Evolutionary conservation across 768 basidiomycete species (phyloP), one percentile per base, ranked within the genome.

Genomic region (Tylopilus rubrobrunneus): DNA sequence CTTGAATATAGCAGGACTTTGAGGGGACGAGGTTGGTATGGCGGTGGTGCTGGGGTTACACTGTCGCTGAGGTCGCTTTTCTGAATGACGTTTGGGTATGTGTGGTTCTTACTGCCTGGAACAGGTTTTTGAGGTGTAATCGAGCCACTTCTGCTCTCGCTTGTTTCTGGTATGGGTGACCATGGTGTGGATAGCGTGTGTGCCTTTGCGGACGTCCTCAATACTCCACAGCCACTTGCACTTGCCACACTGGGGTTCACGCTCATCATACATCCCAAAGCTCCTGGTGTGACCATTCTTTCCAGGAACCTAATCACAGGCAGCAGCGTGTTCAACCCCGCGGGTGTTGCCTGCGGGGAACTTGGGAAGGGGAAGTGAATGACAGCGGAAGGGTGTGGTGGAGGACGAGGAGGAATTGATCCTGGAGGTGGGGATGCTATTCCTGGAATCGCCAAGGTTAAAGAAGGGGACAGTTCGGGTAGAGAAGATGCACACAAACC

Each of bases 1-100:
- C 86, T 80, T 17, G 86, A 88, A 69, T 92, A 89, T 28, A 94
- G 68, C 56, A 94, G 78, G 51, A 94, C 73, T 65, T 91, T 90
- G 51, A 85, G 73, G 6, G 87, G 88, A 29, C 79, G 74, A 28
- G 81, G 79, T 56, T 78, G 81, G 28, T 69, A 51, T 70, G 63
- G 27, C 14, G 59, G 67, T 64, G 28, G 62, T 53, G 45, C 45
- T 40, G 52, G 52, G 8, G 29, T 55, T 27, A 42, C 36, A 33
- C 19, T 27, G 4, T 52, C 52, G 40, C 43, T 64, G 54, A 53
- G 61, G 53, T 52, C 55, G 37, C 8, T 48, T 45, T 56, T 61
- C 50, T 52, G 29, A 31, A 25, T 39, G 36, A 54, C 42, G 17
- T 15, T 39, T 5, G 55, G 63, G 58, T 65, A 58, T 64, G 56